A percentile compares a stretch with the other conserved stretches of the same genome.
phyloP scores from a whole-genome alignment of 306 rosid genomes.

The Ziziphus jujuba region DNA sequence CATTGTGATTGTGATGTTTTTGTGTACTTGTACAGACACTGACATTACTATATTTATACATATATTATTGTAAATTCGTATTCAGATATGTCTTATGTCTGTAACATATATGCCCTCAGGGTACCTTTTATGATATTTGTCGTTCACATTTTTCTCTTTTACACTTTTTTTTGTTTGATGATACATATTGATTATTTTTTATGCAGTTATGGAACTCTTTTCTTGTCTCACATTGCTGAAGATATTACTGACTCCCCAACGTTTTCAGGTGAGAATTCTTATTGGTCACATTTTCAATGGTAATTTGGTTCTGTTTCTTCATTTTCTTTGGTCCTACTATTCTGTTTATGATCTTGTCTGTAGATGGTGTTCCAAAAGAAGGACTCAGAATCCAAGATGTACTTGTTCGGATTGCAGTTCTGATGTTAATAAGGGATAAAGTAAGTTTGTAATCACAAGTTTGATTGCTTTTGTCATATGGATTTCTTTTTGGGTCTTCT shows the following conservation, averaged over 20 bases:
- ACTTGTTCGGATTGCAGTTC: constrained; percentile 81
- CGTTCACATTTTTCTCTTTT: background rate
- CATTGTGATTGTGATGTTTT: too few relatives aligned
- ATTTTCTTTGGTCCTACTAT: constrained; percentile 19
- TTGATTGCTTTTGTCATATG: background rate
- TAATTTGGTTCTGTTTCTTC: constrained; percentile 7
- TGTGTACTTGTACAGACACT: too few relatives aligned
- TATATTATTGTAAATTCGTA: too few relatives aligned
- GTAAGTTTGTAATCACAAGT: constrained; percentile 45
- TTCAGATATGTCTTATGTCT: too few relatives aligned
- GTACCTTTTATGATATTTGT: background rate
- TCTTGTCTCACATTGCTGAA: constrained; percentile 89
- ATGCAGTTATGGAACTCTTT: constrained; percentile 78
- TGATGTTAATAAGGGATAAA: constrained; percentile 72
- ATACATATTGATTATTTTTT: constrained; percentile 15
- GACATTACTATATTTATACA: too few relatives aligned
- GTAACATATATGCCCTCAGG: too few relatives aligned
- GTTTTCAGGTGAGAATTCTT: constrained; percentile 71
- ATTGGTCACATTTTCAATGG: constrained; percentile 7
- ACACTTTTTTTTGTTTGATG: constrained; percentile 16
- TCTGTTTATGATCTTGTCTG: constrained; percentile 29
- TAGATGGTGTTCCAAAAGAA: constrained; percentile 98
- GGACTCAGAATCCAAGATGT: constrained; percentile 92
- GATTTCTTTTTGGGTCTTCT: background rate
- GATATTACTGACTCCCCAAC: constrained; percentile 68